Evolutionary conservation across 345 rosid species (phyloP), one percentile per base, ranked within the genome.

Genomic region (Citrus inodora): DNA sequence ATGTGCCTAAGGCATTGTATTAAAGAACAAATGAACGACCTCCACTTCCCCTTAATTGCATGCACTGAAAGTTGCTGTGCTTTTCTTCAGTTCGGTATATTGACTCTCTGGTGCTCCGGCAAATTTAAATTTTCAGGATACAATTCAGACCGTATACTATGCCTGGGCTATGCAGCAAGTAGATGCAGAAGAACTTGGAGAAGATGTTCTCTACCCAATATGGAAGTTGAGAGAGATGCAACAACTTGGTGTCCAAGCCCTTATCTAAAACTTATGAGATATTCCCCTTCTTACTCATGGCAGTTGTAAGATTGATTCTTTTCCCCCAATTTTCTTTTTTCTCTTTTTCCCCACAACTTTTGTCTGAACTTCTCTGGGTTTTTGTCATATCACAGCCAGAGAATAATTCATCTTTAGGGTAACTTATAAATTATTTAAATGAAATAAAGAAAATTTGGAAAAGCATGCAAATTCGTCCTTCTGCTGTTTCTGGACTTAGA

Each of bases 141-240:
- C 98, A 2, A 94, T 97, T 83, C 97, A 90, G 46, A 91, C 92
- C 0, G 91, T 97, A 67, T 86, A 83, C 76, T 90, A 97, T 83
- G 87, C 86, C 1, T 94, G 99, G 98, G 99, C 99, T 4, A 97
- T 94, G 98, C 91, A 92, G 81, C 98, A 92, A 87, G 90, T 94
- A 78, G 94, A 92, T 25, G 85, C 91, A 10, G 89, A 90, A 86
- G 99, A 95, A 82, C 87, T 93, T n/a, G 98, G 94, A 25, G 97
- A 87, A 81, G 98, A 87, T 53, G 93, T 95, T 38, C 67, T 92
- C 37, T 90, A 90, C 76, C 98, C 99, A 3, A 87, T 97, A 68
- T 94, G 99, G 99, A 90, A 86, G 92, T 86, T 94, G 33, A 87
- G 93, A 80, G 98, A 93, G 35, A 87, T 93, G 88, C 89, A 84